Evolutionary conservation across 2,329 filamentous ascomycete species (phyloP), one percentile per base, ranked within the genome.

Genomic region (Xylariales sp.): DNA sequence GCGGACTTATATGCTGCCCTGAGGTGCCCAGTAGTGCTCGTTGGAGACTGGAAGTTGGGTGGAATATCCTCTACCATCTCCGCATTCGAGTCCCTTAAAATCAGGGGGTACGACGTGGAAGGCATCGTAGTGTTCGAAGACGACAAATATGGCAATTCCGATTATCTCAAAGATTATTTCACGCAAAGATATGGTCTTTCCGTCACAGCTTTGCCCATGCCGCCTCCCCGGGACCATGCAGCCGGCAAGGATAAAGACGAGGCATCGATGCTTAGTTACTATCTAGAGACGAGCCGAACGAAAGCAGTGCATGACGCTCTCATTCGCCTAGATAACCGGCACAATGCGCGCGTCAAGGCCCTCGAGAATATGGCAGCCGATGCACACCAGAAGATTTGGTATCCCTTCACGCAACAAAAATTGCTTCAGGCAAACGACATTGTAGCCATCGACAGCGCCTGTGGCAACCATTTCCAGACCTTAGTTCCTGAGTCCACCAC

Each of bases 321-420:
- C 0, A 77, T 82, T 0, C 76, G 80, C 0, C 82, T 94, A 1
- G 77, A 86, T 1, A 70, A 76, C 2, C 84, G 82, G 14, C 91
- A 93, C 62, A 72, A 80, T 1, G 70, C 81, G 3, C 86, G 91
- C 3, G 41, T 83, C 81, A 0, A 89, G 95, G 87, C 80, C 89
- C 0, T 96, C 0, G 85, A 89, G 39, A 81, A 80, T 0, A 89
- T 95, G 86, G 81, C 88, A 0, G 75, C 80, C 0, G 83, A 85
- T 48, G 93, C 93, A 0, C 83, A 89, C 63, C 77, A 85, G 9
- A 83, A 83, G 2, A 93, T 97, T 45, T 97, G 93, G 93, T 95
- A 95, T 73, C 93, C 93, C 0, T 97, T 97, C 74, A 94, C 93
- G 0, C 93, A 97, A 73, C 93, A 97, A 69, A 87, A 87, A 48